Evolutionary conservation across 78 protist genomes (phyloP).

Genomic region (Cavenderia fasciculata): DNA sequence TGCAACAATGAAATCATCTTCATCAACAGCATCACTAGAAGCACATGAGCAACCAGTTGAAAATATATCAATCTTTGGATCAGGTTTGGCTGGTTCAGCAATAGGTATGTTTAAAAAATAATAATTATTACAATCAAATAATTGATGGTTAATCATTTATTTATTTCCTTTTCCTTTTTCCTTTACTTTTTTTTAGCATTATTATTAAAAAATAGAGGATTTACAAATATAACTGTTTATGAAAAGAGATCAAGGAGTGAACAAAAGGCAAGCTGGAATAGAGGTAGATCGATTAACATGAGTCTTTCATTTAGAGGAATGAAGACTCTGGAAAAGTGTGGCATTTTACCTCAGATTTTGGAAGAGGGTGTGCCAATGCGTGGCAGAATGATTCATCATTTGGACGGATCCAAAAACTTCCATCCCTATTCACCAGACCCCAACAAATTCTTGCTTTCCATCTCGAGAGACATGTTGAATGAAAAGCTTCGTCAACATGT

Average conservation of each 20-base stretch:
- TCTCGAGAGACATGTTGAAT: conserved; percentile 61
- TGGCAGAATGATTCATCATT: conserved; percentile 68
- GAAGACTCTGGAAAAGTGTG: conserved; percentile 39
- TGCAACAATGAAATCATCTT: too few species aligned
- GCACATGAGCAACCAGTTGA: too few species aligned
- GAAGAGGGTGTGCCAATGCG: conserved; percentile 66
- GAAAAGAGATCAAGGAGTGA: conserved; percentile 36
- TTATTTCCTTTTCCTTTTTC: too few species aligned
- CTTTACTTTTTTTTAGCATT: too few species aligned
- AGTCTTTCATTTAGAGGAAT: conserved; percentile 68
- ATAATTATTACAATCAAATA: too few species aligned
- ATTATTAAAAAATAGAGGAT: conserved; percentile 21
- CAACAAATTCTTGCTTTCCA: conserved; percentile 17
- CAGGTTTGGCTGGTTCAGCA: conserved; percentile 54
- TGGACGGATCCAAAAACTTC: conserved; percentile 2
- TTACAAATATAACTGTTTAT: conserved; percentile 3
- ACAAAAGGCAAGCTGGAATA: neutral
- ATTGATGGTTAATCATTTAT: too few species aligned
- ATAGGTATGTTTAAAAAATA: too few species aligned
- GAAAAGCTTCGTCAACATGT: conserved; percentile 29
- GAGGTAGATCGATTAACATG: conserved; percentile 75
- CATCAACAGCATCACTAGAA: too few species aligned
- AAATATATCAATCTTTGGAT: conserved; percentile 43
- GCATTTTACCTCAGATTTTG: conserved; percentile 26
- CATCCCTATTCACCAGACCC: conserved; percentile 66